These are phyloP conservation scores for Grammothele lineata DNA, from an alignment of 768 basidiomycete genomes.

Conservation along the genomic window DNA sequence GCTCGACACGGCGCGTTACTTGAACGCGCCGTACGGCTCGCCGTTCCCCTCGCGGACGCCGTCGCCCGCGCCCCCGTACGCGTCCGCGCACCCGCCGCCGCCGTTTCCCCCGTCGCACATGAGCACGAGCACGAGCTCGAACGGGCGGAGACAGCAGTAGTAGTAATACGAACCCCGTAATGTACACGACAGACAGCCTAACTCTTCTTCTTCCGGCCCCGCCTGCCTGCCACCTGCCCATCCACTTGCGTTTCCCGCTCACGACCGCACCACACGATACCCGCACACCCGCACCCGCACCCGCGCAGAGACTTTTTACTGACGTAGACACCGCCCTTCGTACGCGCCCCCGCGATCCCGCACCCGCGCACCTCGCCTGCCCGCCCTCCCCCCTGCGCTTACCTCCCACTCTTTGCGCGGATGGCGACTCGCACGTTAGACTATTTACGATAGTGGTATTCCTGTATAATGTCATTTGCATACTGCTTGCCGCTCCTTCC, in stretches of 20 bases:
- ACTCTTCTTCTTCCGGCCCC: too few relatives aligned
- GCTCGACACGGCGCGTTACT: conserved; percentile 40
- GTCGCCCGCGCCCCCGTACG: conserved; percentile 28
- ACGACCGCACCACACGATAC: too few relatives aligned
- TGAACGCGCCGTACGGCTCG: conserved; percentile 46
- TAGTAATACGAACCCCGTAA: background rate
- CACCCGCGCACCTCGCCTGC: conserved; percentile 9
- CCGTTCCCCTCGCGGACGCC: conserved; percentile 47
- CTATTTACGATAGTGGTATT: conserved; percentile 14
- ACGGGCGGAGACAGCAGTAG: too few relatives aligned
- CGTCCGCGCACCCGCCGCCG: conserved; percentile 15
- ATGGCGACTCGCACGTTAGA: conserved; percentile 17
- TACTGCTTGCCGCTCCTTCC: background rate
- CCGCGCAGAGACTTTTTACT: conserved; percentile 5
- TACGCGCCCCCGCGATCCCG: conserved; percentile 14
- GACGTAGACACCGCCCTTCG: conserved; percentile 10
- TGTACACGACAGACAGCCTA: conserved; percentile 17
- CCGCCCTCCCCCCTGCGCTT: too few relatives aligned
- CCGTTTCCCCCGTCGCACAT: too few relatives aligned
- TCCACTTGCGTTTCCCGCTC: background rate
- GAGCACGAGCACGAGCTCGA: too few relatives aligned
- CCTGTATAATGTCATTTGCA: conserved; percentile 8
- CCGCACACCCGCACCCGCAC: too few relatives aligned
- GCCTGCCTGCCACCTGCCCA: conserved; percentile 8
- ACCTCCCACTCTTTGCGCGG: too few relatives aligned